Percentiles rank a stretch among this genome's conserved stretches.
These are phyloP conservation scores for Fusarium veterinarium DNA, from an alignment of 2,329 filamentous ascomycete species.

Conservation along the genomic window DNA sequence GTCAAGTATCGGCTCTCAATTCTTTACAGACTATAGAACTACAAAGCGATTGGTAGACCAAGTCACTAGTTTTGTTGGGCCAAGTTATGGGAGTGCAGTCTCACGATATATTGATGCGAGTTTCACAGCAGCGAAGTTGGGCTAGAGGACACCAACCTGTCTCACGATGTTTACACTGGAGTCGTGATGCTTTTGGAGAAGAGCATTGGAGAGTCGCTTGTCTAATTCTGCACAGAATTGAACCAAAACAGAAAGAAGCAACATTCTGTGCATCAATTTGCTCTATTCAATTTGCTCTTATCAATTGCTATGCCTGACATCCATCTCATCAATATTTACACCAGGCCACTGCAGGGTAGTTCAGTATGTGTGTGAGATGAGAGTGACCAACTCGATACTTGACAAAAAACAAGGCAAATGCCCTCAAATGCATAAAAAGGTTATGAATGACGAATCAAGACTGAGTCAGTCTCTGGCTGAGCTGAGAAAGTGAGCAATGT, in stretches of 20 bases:
- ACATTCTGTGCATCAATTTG: too few species aligned
- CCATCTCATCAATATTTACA: too few species aligned
- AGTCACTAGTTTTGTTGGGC: background rate
- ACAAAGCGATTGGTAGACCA: background rate
- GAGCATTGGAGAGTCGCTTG: too few species aligned
- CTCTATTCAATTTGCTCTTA: too few species aligned
- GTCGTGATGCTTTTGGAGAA: background rate
- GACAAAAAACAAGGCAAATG: constrained; percentile 2
- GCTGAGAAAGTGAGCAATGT: constrained; percentile 34
- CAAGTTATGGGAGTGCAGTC: background rate
- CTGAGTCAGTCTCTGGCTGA: constrained; percentile 14
- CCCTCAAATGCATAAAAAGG: constrained; percentile 4
- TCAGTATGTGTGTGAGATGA: background rate
- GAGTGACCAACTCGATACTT: background rate
- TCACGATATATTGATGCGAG: background rate
- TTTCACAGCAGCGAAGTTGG: background rate
- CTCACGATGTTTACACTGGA: background rate
- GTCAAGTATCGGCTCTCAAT: background rate
- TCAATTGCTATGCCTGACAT: too few species aligned
- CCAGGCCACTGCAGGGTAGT: constrained; percentile 1
- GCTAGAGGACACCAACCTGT: background rate
- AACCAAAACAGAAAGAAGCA: too few species aligned
- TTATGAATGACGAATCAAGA: background rate
- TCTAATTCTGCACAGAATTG: too few species aligned
- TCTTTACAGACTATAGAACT: background rate